These are phyloP conservation scores for Sporodiniella umbellata DNA, from an alignment of 371 early-diverging fungal species.

Conservation along the genomic window DNA sequence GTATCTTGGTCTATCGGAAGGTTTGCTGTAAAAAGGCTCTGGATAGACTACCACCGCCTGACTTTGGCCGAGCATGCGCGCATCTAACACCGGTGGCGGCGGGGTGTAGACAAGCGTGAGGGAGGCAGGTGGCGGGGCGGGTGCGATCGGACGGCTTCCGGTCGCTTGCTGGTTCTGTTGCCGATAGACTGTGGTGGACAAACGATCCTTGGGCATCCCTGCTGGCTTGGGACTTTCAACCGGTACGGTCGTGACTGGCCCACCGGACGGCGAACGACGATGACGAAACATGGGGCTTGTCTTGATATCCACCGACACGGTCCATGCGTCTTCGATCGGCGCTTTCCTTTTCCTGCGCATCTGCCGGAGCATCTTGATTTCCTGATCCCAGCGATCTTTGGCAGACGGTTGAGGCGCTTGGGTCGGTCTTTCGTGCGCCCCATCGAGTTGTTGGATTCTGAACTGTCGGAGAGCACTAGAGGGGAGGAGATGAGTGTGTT, in stretches of 20 bases:
- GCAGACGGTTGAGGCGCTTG: not conserved
- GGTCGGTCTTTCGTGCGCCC: constrained; percentile 30
- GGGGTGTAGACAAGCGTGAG: too few species aligned
- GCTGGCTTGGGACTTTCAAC: too few species aligned
- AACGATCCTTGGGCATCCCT: too few species aligned
- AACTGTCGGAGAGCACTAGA: constrained; percentile 1
- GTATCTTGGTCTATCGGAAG: constrained; percentile 48
- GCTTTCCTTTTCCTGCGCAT: constrained; percentile 7
- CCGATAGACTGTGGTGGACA: too few species aligned
- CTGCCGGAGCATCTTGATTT: not conserved
- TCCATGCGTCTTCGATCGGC: not conserved
- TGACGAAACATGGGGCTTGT: not conserved
- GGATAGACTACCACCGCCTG: constrained; percentile 50
- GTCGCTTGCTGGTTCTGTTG: too few species aligned
- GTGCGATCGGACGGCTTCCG: too few species aligned
- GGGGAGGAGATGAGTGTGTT: not conserved
- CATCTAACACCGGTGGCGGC: too few species aligned
- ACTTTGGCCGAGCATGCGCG: too few species aligned
- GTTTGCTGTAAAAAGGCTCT: constrained; percentile 64
- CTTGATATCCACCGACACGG: not conserved
- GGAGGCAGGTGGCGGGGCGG: too few species aligned
- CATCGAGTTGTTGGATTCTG: constrained; percentile 49
- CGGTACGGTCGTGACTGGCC: too few species aligned
- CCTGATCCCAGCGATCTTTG: constrained; percentile 8
- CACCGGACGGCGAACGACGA: too few species aligned